A percentile compares a stretch with the other conserved stretches of the same genome.
phyloP scores from a whole-genome alignment of 139 green algal genomes.

The Asterochloris sp. region DNA sequence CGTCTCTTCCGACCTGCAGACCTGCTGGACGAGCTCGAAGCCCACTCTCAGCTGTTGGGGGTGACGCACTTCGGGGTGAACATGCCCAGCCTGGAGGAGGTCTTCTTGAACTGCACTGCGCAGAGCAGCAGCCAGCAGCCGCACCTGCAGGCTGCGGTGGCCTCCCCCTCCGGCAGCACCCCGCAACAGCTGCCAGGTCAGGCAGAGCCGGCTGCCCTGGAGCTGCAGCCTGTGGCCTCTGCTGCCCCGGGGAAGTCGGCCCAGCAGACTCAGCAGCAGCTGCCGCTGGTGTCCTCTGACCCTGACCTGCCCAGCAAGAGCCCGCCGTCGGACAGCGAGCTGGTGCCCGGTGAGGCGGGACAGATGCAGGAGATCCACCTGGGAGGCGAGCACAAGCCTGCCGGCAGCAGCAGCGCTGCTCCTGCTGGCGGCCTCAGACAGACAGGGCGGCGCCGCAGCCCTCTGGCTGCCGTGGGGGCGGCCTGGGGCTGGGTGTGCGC shows the following conservation, averaged over 20 bases:
- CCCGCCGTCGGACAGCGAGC: too few species aligned
- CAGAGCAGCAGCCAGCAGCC: background rate
- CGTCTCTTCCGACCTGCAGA: conserved; percentile 7
- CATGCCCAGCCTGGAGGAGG: conserved; percentile 34
- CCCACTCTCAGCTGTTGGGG: background rate
- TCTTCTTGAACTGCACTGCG: conserved; percentile 18
- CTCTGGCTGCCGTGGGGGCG: background rate
- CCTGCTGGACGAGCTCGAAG: conserved; percentile 20
- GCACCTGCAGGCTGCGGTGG: background rate
- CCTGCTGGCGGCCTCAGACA: background rate
- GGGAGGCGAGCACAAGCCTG: background rate
- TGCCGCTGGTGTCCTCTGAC: background rate
- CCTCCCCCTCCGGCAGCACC: background rate
- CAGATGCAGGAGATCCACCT: background rate
- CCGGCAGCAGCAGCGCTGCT: background rate
- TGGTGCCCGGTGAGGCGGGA: background rate
- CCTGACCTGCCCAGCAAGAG: too few species aligned
- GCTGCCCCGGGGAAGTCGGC: background rate
- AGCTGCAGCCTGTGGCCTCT: background rate
- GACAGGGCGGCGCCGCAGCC: background rate
- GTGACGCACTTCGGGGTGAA: conserved; percentile 14
- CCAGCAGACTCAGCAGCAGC: background rate
- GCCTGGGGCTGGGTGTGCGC: background rate
- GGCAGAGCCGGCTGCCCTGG: background rate
- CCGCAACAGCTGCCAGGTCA: background rate